phyloP scores from a whole-genome alignment of 1,139 yeast genomes.

The Schwanniomyces etchellsii region DNA sequence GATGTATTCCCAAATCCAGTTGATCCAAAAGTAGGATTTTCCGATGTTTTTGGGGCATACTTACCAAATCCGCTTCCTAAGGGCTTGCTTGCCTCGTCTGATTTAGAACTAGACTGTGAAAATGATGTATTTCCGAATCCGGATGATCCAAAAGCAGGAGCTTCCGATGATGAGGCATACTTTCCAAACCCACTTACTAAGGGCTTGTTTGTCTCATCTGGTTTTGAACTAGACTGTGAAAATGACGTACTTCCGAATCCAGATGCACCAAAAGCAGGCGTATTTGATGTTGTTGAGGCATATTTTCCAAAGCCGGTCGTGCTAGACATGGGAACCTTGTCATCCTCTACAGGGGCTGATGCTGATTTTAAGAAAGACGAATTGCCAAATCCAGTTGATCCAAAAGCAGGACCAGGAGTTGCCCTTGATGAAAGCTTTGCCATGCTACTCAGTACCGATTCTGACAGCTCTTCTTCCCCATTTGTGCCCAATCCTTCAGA shows the following conservation, averaged over 20 bases:
- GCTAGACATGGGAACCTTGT: constrained; percentile 6
- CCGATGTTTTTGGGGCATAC: constrained; percentile 8
- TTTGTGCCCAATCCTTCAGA: no score
- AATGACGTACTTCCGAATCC: constrained; percentile 9
- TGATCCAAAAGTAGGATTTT: constrained; percentile 8
- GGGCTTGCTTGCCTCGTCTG: no score
- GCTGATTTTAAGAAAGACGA: no score
- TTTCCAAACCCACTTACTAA: no score
- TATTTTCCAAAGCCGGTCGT: constrained; percentile 5
- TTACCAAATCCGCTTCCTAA: constrained; percentile 13
- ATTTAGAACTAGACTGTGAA: no score
- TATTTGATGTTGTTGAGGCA: constrained; percentile 11
- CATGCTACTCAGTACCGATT: no score
- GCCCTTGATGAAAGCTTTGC: constrained; percentile 9
- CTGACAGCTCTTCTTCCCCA: no score
- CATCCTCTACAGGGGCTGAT: no score
- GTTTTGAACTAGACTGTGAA: constrained; percentile 11
- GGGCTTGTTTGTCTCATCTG: no score
- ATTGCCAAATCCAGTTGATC: constrained; percentile 7
- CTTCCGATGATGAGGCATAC: constrained; percentile 9
- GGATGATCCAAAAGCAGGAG: constrained; percentile 8
- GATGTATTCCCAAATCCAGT: constrained; percentile 11
- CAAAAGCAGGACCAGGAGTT: constrained; percentile 9
- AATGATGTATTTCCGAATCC: no score
- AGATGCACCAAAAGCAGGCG: constrained; percentile 8